Evolutionary conservation across 768 basidiomycete genomes (phyloP), one percentile per base, ranked within the genome.

Genomic region (Suillus subluteus): DNA sequence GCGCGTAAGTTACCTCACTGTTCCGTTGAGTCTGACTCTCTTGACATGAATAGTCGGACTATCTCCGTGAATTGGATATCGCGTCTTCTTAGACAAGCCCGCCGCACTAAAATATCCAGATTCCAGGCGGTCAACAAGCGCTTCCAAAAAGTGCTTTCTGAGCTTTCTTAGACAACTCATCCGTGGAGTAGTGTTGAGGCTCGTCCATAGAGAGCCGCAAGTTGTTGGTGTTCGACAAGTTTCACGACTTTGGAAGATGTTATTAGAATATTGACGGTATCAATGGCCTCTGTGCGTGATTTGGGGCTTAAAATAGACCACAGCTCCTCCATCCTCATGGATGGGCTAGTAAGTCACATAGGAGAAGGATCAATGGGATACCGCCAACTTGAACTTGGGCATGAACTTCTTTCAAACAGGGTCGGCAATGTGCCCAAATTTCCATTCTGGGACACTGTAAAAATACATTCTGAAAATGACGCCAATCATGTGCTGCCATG

Each of bases 51-150:
- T 58, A 16, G 58, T 41, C 58, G 58, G 58, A 59, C 16, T 59
- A 59, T 59, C 40, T 37, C 58, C 58, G 40, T 41, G 26, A 59
- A 59, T 59, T 30, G 40, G 26, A 59, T 41, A 38, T n/a, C 38
- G 26, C 6, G 11, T 41, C 16, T 59, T 59, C 37, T 59, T 16
- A 15, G 16, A 40, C 58, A 40, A 55, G 9, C 18, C 54, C 37
- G 38, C 38, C 58, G 38, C 40, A 15, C 38, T 5, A 26, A 23
- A 38, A 38, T 4, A 6, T 6, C 1, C 11, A n/a, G n/a, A 9
- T 7, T n/a, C 5, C 9, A 21, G 35, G 11, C 21, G 21, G 35
- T 58, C 12, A 3, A 40, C 40, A 41, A 26, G 26, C 23, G 40
- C 58, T 26, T 58, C 5, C 37, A 38, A 23, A 50, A 26, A 2